phyloP scores from a whole-genome alignment of 257 asterid genomes.

The Nicotiana noctiflora region DNA sequence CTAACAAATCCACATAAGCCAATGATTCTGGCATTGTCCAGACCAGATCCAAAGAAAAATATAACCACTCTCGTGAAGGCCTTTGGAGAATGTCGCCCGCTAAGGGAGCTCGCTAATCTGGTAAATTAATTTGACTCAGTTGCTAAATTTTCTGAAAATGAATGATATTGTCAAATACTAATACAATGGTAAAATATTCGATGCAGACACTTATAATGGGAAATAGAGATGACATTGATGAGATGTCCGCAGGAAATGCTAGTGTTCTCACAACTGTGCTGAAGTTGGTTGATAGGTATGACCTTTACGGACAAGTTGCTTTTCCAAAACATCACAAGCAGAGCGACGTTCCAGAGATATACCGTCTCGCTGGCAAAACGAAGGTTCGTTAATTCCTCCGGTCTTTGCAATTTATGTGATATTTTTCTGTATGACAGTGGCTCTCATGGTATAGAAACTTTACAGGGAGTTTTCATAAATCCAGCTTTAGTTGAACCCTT shows the following conservation, averaged over 20 bases:
- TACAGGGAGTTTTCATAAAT: constrained; percentile 49
- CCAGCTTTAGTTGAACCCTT: constrained; percentile 52
- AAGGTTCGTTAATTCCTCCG: constrained; percentile 36
- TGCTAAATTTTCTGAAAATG: neutral
- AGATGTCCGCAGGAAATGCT: constrained; percentile 66
- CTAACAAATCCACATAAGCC: constrained; percentile 86
- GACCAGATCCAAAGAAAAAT: constrained; percentile 86
- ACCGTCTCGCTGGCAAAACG: constrained; percentile 70
- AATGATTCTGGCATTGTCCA: constrained; percentile 74
- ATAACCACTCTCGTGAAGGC: constrained; percentile 70
- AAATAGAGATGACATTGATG: constrained; percentile 78
- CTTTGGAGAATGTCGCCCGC: constrained; percentile 76
- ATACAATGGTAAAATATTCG: neutral
- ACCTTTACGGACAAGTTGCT: constrained; percentile 82
- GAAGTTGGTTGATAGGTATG: constrained; percentile 67
- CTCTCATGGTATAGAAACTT: constrained; percentile 10
- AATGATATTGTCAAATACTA: neutral
- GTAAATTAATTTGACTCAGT: constrained; percentile 30
- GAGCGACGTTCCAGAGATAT: constrained; percentile 71
- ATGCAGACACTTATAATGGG: constrained; percentile 84
- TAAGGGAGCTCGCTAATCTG: constrained; percentile 80
- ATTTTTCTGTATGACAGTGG: neutral
- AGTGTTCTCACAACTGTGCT: constrained; percentile 60
- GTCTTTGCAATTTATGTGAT: neutral
- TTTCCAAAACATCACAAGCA: constrained; percentile 87